Base-by-base conservation (phyloP, 2,329 filamentous ascomycete species). In the Exophiala aquamarina region DNA sequence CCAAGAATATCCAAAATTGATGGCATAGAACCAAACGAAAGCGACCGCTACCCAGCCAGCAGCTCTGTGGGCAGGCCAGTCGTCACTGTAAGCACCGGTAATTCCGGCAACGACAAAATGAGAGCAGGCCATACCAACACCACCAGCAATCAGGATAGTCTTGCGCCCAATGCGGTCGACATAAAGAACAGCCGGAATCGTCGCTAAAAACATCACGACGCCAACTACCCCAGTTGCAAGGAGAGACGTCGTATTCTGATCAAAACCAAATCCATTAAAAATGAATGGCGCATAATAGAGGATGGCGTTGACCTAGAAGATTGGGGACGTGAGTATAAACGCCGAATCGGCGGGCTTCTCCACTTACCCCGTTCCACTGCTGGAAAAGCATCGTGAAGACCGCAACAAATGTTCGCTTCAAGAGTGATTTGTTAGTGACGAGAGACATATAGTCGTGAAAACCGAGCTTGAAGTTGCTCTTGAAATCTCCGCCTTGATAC, bases 1-100 rank as follows among this genome's bases (percentile, higher is more conserved):
- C 86, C 85, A 89, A 0, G 78, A 82, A 61, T 87, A 89, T 21
- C 83, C 86, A 59, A 89, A 90, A 64, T 86, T 79, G 19, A 87
- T 71, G 17, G 87, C 81, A 55, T 86, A 89, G 0, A 89, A 72
- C 85, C 86, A 89, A 4, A 70, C 62, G 7, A 37, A 37, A 0
- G 59, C 72, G 3, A 78, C 83, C 0, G 84, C 78, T 2, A 70
- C 86, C 86, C 86, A 90, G 1, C 85, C 86, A 0, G 83, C 82
- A 0, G 76, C 78, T 8, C 63, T 57, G 52, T 88, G 76, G 0
- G 69, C 60, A 0, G 65, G 61, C 73, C 84, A 90, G 2, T 72
- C 65, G 52, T 79, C 61, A 11, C 79, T 67, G 60, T 83, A 81
- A 50, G 73, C 78, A 21, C 81, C 86, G 3, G 84, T 75, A 49